Evolutionary conservation across 768 basidiomycete species (phyloP).

Genomic region (Dacryopinax primogenitus): DNA sequence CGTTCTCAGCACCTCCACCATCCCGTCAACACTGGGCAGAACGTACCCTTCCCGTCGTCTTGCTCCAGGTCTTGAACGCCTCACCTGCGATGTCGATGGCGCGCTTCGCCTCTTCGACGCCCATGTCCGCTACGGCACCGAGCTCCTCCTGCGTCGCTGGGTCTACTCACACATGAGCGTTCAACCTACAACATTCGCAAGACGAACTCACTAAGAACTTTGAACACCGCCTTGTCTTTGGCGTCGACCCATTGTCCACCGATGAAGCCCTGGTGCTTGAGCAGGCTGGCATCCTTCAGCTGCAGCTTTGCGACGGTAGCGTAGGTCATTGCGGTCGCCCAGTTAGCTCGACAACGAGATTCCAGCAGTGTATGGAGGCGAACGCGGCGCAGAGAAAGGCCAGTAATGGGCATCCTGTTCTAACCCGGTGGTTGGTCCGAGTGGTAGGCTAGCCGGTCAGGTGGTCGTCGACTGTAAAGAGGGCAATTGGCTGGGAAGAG

Average conservation of each 20-base stretch:
- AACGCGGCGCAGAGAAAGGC: no score
- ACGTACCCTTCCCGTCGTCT: slow-evolving; percentile 70
- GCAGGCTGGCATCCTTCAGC: slow-evolving; percentile 61
- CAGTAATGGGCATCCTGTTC: no score
- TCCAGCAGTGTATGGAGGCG: no score
- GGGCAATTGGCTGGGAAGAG: neutral
- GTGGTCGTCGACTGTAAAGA: neutral
- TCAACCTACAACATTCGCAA: neutral
- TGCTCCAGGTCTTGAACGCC: slow-evolving; percentile 77
- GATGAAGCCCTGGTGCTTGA: slow-evolving; percentile 66
- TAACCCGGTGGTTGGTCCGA: no score
- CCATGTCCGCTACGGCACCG: slow-evolving; percentile 84
- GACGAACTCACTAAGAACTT: slow-evolving; percentile 54
- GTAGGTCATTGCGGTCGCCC: neutral
- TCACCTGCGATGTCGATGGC: slow-evolving; percentile 71
- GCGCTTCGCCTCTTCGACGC: slow-evolving; percentile 61
- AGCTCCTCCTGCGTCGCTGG: slow-evolving; percentile 76
- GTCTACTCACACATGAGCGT: slow-evolving; percentile 37
- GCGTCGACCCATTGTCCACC: slow-evolving; percentile 79
- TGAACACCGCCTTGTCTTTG: slow-evolving; percentile 55
- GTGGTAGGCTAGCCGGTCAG: slow-evolving; percentile 1
- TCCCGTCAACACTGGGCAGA: neutral
- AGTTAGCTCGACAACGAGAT: no score
- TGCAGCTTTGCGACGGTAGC: slow-evolving; percentile 20
- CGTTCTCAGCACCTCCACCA: neutral